Base-by-base conservation (phyloP, 2,329 filamentous ascomycete species). In the Scytalidium sp. region DNA sequence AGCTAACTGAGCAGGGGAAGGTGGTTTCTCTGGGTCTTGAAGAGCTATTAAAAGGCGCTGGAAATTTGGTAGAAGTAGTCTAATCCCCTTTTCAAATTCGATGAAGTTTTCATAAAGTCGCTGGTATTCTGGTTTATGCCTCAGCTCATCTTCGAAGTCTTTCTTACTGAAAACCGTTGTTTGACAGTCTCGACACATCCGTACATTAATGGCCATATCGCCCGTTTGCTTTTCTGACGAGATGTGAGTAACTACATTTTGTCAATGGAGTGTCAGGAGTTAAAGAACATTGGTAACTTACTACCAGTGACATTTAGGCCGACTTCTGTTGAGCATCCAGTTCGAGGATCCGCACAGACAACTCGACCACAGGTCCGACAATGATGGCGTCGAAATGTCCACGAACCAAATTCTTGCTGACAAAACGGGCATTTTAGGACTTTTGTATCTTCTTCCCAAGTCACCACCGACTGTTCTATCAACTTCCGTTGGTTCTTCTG, bases 361-460 rank as follows among this genome's bases (percentile, higher is more conserved):
- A 99, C 91, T 41, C 87, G 83, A 3, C 94, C 94, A 62, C 94
- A 99, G 69, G 96, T 86, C 48, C 94, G 83, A 69, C 94, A 99
- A 68, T 99, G 94, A 67, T 97, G 94, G 58, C 94, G 78, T 60
- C 94, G 83, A 63, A 97, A 96, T 1, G 90, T 88, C 80, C 96
- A 97, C 13, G 85, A 87, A 1, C 90, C 87, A 67, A 99, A 99
- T 50, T 96, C 90, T 62, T 99, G 94, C 64, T 96, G 89, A 62
- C 94, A 99, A 63, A 96, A 96, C 0, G 94, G 94, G 64, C 94
- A 99, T 56, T 85, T 84, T 2, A 76, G 55, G 5, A 99, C 91
- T 25, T 76, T 81, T 0, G 85, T 78, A 67, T 99, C 94, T 46
- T 97, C 92, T 67, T 99, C 89, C 94, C 94, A 99, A 0, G 87